Base-by-base conservation (phyloP, 768 basidiomycete species). In the Boletales sp. region DNA sequence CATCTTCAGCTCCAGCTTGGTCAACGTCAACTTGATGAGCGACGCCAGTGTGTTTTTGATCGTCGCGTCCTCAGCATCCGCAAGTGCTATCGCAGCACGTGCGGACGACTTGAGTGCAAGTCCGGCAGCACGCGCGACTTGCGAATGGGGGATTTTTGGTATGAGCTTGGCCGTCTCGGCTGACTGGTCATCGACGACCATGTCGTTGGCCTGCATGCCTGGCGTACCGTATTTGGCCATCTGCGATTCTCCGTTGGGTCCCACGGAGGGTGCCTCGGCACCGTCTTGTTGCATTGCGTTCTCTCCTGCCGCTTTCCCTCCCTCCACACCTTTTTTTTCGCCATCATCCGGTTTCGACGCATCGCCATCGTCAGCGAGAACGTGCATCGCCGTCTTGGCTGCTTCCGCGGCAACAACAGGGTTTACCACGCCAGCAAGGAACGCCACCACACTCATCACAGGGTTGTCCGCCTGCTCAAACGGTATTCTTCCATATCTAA, bases 401-500 rank as follows among this genome's bases (percentile, higher is more conserved):
- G 94, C 95, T 52, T 93, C 93, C 0, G 92, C 89, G 4, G 94
- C 95, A 5, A 96, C 87, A 0, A 86, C 85, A 0, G 93, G 92
- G 10, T 83, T 84, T 8, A 98, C 87, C 10, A 94, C 93, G 7
- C 91, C 89, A 8, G 96, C 93, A 19, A 99, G 76, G 74, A 97
- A 98, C 2, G 96, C 93, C 17, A 98, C 94, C 19, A 98, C 96
- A 66, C 90, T 92, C 93, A 99, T 93, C 15, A 99, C 92, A 0
- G 96, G 96, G 63, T 98, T 98, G 62, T 99, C 96, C 5, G 90
- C 83, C 65, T 93, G 90, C 59, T 93, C 88, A 64, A 97, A 96
- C 1, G 95, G 95, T 47, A 96, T 77, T 14, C 87, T 72, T 0
- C 84, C 83, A 47, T 84, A 92, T 48, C 86, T 71, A 39, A 94